These are phyloP conservation scores for Ramaria sp. DNA, from an alignment of 768 basidiomycete species.

Conservation along the genomic window DNA sequence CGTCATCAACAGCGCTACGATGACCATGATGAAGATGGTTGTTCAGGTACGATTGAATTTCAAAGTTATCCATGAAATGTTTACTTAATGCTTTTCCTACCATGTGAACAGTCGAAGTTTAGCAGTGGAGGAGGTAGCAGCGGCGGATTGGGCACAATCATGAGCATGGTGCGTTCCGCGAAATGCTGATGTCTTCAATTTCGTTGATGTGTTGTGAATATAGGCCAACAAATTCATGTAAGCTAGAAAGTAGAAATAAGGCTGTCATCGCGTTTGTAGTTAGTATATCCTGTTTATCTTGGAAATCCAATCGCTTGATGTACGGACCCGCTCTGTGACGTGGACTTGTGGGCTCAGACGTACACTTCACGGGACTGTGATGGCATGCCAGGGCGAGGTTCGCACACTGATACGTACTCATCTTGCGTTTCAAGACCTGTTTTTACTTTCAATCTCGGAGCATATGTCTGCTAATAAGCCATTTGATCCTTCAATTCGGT, in stretches of 20 bases:
- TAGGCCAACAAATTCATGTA: slow-evolving; percentile 9
- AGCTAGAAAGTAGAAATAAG: background rate
- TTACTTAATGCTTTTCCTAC: background rate
- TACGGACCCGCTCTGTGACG: too few relatives aligned
- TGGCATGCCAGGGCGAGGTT: too few relatives aligned
- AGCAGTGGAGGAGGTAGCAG: slow-evolving; percentile 53
- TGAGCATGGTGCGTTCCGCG: slow-evolving; percentile 45
- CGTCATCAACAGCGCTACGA: slow-evolving; percentile 73
- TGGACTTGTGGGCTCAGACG: too few relatives aligned
- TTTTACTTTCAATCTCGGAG: too few relatives aligned
- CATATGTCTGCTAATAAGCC: too few relatives aligned
- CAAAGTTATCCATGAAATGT: background rate
- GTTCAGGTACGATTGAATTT: slow-evolving; percentile 24
- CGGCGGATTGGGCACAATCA: slow-evolving; percentile 53
- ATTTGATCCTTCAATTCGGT: too few relatives aligned
- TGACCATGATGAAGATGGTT: slow-evolving; percentile 77
- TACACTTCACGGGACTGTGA: too few relatives aligned
- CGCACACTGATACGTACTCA: too few relatives aligned
- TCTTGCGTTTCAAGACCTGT: too few relatives aligned
- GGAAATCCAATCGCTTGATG: background rate
- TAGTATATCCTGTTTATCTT: too few relatives aligned
- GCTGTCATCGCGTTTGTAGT: background rate
- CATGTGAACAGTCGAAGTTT: slow-evolving; percentile 39
- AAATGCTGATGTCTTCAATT: too few relatives aligned
- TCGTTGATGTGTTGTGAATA: background rate